Conservation (phyloP, 2,329 filamentous ascomycete genomes). For the Xylaria sp. region DNA sequence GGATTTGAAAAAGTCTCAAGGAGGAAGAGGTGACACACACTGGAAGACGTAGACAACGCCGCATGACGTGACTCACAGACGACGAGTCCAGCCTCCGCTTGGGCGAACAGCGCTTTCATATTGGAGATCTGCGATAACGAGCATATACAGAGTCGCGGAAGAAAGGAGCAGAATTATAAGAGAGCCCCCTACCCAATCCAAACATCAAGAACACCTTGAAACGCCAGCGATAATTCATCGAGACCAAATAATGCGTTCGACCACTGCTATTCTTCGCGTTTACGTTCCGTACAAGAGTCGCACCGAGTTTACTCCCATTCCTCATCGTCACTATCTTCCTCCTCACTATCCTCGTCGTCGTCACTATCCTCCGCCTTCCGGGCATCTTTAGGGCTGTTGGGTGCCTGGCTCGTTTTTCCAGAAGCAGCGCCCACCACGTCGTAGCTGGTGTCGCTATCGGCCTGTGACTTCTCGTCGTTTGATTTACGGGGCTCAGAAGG, state of each 20-base stretch:
- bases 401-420: constrained; percentile 80
- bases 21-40: constrained; percentile 65
- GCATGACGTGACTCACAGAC: constrained; percentile 2
- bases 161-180: constrained; percentile 17
- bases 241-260: constrained; percentile 27
- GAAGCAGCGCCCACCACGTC: constrained; percentile 87
- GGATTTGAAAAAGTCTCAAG: constrained; percentile 81
- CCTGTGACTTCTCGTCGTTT: constrained; percentile 88
- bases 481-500: constrained; percentile 76
- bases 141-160: constrained; percentile 45
- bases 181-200: constrained; percentile 35
- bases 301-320: constrained; percentile 49
- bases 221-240: constrained; percentile 34
- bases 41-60: constrained; percentile 16
- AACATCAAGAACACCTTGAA: constrained; percentile 34
- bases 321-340: constrained; percentile 53
- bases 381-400: constrained; percentile 70
- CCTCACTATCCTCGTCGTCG: constrained; percentile 61
- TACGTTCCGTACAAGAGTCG: constrained; percentile 9
- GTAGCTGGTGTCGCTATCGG: constrained; percentile 95
- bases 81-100: constrained; percentile 4
- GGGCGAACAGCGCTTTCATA: constrained; percentile 10
- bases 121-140: constrained; percentile 32
- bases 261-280: constrained; percentile 14
- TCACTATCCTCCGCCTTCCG: constrained; percentile 65